phyloP scores from a whole-genome alignment of 2,329 filamentous ascomycete genomes.

The Zarea fungicola region DNA sequence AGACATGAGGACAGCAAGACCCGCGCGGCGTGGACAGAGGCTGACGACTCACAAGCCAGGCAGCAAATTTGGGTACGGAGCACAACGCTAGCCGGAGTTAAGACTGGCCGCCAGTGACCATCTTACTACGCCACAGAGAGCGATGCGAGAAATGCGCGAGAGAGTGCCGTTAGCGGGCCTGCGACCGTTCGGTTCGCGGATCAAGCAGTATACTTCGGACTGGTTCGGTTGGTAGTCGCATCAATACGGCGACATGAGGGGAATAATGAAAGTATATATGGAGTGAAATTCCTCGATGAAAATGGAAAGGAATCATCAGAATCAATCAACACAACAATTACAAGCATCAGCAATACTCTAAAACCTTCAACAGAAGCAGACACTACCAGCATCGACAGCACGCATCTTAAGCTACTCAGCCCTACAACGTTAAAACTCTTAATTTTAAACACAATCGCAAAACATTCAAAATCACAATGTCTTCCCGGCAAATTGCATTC shows the following conservation, averaged over 20 bases:
- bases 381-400: background rate
- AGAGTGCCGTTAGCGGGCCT: background rate
- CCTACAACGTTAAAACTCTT: background rate
- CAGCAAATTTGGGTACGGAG: background rate
- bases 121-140: too few relatives aligned
- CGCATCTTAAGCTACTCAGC: background rate
- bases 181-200: too few relatives aligned
- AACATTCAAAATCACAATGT: background rate
- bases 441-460: too few relatives aligned
- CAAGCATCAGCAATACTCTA: background rate
- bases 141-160: constrained; percentile 7
- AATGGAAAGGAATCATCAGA: background rate
- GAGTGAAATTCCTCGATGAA: background rate
- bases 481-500: constrained; percentile 38
- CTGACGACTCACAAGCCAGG: constrained; percentile 4
- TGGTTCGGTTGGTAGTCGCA: constrained; percentile 1
- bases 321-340: background rate
- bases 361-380: too few relatives aligned
- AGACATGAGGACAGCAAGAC: too few relatives aligned
- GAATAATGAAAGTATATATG: background rate
- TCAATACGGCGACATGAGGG: background rate
- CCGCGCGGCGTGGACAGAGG: background rate
- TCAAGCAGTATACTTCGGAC: background rate
- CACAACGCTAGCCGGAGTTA: background rate
- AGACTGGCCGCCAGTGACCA: background rate